Evolutionary conservation across 2,329 filamentous ascomycete genomes (phyloP).

Genomic region (Dactylonectria estremocensis): DNA sequence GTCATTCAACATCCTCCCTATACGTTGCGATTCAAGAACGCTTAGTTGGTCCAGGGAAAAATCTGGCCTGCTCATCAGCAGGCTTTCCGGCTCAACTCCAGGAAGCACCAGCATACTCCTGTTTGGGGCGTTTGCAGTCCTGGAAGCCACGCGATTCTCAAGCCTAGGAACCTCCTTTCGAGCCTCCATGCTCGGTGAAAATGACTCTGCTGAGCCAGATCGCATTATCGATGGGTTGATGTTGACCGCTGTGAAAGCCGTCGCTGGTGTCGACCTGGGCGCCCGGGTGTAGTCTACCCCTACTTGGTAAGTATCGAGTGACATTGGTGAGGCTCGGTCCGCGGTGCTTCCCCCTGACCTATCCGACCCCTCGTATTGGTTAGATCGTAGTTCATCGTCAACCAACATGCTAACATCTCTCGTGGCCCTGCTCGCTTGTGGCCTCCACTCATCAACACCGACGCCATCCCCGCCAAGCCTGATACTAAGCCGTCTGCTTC

Average conservation of each 20-base stretch:
- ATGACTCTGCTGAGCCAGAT: conserved; percentile 19
- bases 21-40: conserved; percentile 37
- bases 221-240: conserved; percentile 13
- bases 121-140: neutral
- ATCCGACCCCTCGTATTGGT: conserved; percentile 31
- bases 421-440: conserved; percentile 11
- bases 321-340: conserved; percentile 26
- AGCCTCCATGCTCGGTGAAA: conserved; percentile 15
- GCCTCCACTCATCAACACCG: conserved; percentile 17
- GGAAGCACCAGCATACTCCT: conserved; percentile 39
- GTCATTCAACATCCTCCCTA: conserved; percentile 44
- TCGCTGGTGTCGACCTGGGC: conserved; percentile 30
- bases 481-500: conserved; percentile 32
- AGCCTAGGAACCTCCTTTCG: conserved; percentile 19
- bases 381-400: conserved; percentile 23
- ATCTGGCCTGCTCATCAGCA: neutral
- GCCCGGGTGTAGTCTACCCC: conserved; percentile 9
- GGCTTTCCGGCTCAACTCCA: conserved; percentile 14
- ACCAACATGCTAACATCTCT: conserved; percentile 17
- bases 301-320: conserved; percentile 9
- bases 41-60: conserved; percentile 22
- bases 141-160: conserved; percentile 16
- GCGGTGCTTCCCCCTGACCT: conserved; percentile 18
- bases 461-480: conserved; percentile 31
- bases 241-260: conserved; percentile 33